These are phyloP conservation scores for Achlya hypogyna DNA, from an alignment of 352 stramenopile genomes.

Conservation along the genomic window DNA sequence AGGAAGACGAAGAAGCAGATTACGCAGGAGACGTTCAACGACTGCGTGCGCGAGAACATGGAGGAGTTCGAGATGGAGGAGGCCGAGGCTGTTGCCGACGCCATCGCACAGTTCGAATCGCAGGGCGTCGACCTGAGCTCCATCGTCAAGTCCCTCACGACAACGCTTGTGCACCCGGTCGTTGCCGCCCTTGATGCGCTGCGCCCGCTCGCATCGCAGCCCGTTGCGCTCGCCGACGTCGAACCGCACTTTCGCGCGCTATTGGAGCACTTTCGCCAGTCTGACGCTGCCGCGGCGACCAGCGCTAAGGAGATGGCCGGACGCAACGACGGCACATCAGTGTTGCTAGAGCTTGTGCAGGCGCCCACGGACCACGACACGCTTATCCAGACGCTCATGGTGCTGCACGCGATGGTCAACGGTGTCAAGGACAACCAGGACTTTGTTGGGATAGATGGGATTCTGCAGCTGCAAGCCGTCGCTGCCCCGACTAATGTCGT, in stretches of 20 bases:
- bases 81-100: constrained; percentile 68
- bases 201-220: background rate
- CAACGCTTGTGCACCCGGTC: constrained; percentile 4
- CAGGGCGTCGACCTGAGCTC: constrained; percentile 82
- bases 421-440: constrained; percentile 56
- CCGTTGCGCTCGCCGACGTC: background rate
- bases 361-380: constrained; percentile 1
- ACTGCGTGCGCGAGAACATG: constrained; percentile 83
- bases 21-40: constrained; percentile 86
- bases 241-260: background rate
- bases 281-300: background rate
- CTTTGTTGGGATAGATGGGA: constrained; percentile 36
- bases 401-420: constrained; percentile 33
- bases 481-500: constrained; percentile 20
- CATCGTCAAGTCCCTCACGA: constrained; percentile 48
- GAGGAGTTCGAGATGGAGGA: constrained; percentile 83
- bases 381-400: constrained; percentile 2
- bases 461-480: constrained; percentile 29
- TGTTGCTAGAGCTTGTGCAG: constrained; percentile 34
- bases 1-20: constrained; percentile 36
- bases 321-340: constrained; percentile 43
- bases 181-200: background rate
- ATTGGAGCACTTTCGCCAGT: background rate
- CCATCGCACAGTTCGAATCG: constrained; percentile 77
- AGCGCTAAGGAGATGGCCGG: constrained; percentile 51